Percentiles rank a stretch among this genome's conserved stretches.
phyloP scores from a whole-genome alignment of 345 rosid species.

The Erucastrum elatum region DNA sequence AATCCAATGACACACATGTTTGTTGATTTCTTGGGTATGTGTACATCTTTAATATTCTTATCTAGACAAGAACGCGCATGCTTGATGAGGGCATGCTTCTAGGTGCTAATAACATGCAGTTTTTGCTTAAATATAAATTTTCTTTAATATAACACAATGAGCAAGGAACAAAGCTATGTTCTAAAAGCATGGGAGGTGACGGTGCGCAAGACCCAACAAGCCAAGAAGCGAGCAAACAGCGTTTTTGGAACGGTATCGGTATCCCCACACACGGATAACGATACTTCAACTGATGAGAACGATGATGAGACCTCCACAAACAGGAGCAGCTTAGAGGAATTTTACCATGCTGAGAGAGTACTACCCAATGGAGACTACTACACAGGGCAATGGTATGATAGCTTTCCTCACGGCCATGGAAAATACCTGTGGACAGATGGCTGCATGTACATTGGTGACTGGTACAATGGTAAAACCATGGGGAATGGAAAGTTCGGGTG shows the following conservation, averaged over 20 bases:
- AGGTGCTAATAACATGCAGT: neutral
- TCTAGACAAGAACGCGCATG: neutral
- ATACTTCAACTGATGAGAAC: conserved; percentile 35
- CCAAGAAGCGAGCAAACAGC: conserved; percentile 85
- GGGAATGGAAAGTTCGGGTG: conserved; percentile 85
- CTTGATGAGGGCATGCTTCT: neutral
- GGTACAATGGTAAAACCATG: conserved; percentile 80
- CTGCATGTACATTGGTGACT: conserved; percentile 82
- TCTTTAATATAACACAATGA: conserved; percentile 44
- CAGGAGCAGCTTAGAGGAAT: conserved; percentile 36
- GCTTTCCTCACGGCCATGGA: conserved; percentile 80
- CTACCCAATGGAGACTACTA: conserved; percentile 87
- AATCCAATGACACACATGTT: neutral
- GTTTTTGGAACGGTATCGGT: conserved; percentile 69
- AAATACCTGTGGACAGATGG: conserved; percentile 93
- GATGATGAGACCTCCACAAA: conserved; percentile 33
- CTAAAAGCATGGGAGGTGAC: conserved; percentile 96
- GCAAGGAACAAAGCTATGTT: conserved; percentile 68
- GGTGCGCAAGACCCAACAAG: conserved; percentile 84
- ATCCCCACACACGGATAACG: conserved; percentile 56
- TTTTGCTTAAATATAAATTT: neutral
- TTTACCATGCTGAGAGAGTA: conserved; percentile 63
- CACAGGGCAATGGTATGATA: conserved; percentile 84
- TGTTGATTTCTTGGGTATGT: conserved; percentile 1
- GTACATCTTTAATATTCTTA: conserved; percentile 17